These are phyloP conservation scores for Chaetomiaceae sp. DNA, from an alignment of 2,329 filamentous ascomycete genomes.

Conservation along the genomic window DNA sequence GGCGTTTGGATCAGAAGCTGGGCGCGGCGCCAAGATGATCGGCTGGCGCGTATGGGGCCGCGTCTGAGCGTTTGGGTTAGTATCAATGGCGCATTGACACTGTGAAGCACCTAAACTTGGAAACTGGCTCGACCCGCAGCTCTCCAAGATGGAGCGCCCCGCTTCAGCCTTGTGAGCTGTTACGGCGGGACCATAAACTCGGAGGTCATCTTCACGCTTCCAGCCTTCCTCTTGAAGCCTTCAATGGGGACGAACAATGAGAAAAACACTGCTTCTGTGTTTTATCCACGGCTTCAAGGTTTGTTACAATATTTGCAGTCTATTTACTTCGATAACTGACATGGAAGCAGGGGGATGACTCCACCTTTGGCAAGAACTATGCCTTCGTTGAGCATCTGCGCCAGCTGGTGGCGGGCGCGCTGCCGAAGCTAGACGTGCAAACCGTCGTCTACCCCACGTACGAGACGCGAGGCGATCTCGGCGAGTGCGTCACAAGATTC, in stretches of 20 bases:
- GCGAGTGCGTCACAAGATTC: slow-evolving; percentile 64
- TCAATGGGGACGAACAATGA: slow-evolving; percentile 47
- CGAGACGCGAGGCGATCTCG: slow-evolving; percentile 73
- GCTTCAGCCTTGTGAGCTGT: too few species aligned
- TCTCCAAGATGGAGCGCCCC: too few species aligned
- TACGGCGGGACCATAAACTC: too few species aligned
- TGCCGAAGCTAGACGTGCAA: slow-evolving; percentile 63
- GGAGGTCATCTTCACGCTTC: background rate
- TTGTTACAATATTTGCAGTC: slow-evolving; percentile 12
- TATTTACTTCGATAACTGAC: background rate
- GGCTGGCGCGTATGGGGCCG: background rate
- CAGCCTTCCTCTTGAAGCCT: background rate
- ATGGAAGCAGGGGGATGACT: slow-evolving; percentile 57
- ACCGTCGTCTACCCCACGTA: slow-evolving; percentile 71
- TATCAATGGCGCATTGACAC: too few species aligned
- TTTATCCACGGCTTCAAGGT: slow-evolving; percentile 89
- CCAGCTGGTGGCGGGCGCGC: slow-evolving; percentile 53
- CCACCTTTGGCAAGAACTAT: slow-evolving; percentile 63
- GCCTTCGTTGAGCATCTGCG: slow-evolving; percentile 68
- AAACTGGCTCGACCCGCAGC: too few species aligned
- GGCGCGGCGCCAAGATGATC: background rate
- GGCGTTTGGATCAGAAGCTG: background rate
- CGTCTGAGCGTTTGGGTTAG: too few species aligned
- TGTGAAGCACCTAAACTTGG: too few species aligned
- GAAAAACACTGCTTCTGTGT: slow-evolving; percentile 72